Evolutionary conservation across 202 grass and related monocot genomes (phyloP), one percentile per base, ranked within the genome.

Genomic region (Dendrocalamus latiflorus): DNA sequence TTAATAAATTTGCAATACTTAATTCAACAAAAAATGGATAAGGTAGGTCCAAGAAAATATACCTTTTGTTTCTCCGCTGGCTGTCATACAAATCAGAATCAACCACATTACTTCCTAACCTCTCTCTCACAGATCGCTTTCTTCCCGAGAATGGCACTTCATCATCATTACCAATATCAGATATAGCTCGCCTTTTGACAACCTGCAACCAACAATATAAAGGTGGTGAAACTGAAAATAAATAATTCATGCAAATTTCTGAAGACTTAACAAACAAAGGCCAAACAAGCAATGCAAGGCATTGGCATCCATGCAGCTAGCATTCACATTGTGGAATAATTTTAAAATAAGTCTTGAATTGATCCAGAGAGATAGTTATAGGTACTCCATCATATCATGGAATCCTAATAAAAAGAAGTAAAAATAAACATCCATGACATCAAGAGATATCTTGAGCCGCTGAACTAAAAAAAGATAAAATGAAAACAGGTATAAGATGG

Each of bases 61-160:
- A 98, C 95, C 90, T 86, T 90, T 93, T 97, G 36, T 77, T 94
- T 57, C 60, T 84, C 36, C 74, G 82, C 60, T 74, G 86, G 9
- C 53, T 43, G 33, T 73, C 79, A 72, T 79, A 62, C n/a, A 76
- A 90, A 78, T 85, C 74, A 76, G 88, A 86, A 86, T 86, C 69
- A 50, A 61, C n/a, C 55, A 79, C 34, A 78, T 56, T 75, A 62
- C 70, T 87, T 84, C 93, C 93, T 83, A 98, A 86, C 61, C 93
- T 92, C 51, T 95, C 96, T 63, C 89, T 90, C 30, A 93, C 57
- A 42, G 87, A 42, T 22, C 87, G 81, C 51, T 98, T 95, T 38
- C 72, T 83, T 24, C 87, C 93, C 13, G 59, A 87, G 20, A 69
- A 62, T 80, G 47, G 79, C 82, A 85, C 43, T 69, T 78, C 82